Conservation (phyloP, 2,329 filamentous ascomycete genomes). For the Pseudocercospora vitis region DNA sequence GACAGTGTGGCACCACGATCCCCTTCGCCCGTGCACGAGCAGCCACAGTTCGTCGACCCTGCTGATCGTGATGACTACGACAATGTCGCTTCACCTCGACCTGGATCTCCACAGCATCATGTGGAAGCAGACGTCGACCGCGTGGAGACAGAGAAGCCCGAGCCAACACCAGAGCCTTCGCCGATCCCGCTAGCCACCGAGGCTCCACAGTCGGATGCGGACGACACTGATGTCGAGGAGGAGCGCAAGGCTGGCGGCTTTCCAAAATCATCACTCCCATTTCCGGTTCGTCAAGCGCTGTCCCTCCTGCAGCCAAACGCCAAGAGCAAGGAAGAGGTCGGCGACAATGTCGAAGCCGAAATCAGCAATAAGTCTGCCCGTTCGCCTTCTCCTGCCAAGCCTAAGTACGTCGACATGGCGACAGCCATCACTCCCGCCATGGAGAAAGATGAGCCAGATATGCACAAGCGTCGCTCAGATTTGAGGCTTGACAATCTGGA, state of each 20-base stretch:
- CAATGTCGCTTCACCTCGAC: not conserved
- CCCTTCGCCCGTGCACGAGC: not conserved
- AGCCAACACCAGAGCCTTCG: not conserved
- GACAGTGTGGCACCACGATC: slow-evolving; percentile 1
- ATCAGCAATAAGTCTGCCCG: not conserved
- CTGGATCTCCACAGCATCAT: not conserved
- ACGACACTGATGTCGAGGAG: not conserved
- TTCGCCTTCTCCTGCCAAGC: not conserved
- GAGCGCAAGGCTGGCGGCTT: not conserved
- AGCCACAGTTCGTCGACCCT: slow-evolving; percentile 1
- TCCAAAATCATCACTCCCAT: not conserved
- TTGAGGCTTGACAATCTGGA: not conserved
- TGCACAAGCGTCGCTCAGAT: not conserved
- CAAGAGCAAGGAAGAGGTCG: not conserved
- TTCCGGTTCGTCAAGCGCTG: not conserved
- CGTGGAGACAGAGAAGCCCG: slow-evolving; percentile 1
- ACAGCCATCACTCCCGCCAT: not conserved
- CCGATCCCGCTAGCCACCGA: not conserved
- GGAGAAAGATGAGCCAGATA: slow-evolving; percentile 1
- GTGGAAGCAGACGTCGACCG: not conserved
- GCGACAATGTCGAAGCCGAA: not conserved
- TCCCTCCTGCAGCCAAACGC: slow-evolving; percentile 1
- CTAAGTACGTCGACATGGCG: not conserved
- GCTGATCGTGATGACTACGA: not conserved
- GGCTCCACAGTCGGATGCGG: not conserved